These are phyloP conservation scores for Strombidium stylifer DNA, from an alignment of 73 alveolate genomes.

Conservation along the genomic window DNA sequence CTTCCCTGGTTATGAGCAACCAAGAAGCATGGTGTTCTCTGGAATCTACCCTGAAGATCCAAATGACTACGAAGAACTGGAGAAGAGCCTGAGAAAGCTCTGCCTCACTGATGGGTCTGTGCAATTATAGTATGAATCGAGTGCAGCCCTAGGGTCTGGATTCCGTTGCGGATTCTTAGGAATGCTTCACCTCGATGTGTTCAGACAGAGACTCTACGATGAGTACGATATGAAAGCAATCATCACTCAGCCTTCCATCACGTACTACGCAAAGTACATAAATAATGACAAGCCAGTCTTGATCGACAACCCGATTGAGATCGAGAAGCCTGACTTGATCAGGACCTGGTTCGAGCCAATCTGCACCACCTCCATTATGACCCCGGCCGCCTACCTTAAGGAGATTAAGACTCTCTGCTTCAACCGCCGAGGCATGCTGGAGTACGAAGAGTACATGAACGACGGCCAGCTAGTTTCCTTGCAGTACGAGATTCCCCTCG, in stretches of 20 bases:
- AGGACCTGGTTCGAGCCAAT: conserved; percentile 74
- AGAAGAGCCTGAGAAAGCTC: conserved; percentile 62
- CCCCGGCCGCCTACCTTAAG: conserved; percentile 69
- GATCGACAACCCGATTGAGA: conserved; percentile 62
- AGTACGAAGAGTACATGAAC: conserved; percentile 24
- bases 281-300: conserved; percentile 53
- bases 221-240: conserved; percentile 78
- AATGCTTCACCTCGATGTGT: conserved; percentile 91
- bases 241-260: conserved; percentile 85
- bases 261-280: conserved; percentile 65
- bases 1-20: conserved; percentile 86
- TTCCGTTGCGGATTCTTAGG: conserved; percentile 95
- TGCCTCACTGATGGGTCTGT: conserved; percentile 77
- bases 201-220: conserved; percentile 80
- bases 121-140: conserved; percentile 56
- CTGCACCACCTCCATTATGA: conserved; percentile 75
- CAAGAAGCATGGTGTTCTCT: conserved; percentile 89
- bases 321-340: conserved; percentile 44
- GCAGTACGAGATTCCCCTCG: conserved; percentile 55
- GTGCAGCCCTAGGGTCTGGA: conserved; percentile 79
- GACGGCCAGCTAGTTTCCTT: conserved; percentile 13
- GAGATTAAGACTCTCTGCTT: conserved; percentile 57
- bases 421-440: conserved; percentile 54
- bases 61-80: conserved; percentile 69
- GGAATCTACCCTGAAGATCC: conserved; percentile 94